Conservation (phyloP, 257 asterid genomes). For the Solanum tarijense region DNA sequence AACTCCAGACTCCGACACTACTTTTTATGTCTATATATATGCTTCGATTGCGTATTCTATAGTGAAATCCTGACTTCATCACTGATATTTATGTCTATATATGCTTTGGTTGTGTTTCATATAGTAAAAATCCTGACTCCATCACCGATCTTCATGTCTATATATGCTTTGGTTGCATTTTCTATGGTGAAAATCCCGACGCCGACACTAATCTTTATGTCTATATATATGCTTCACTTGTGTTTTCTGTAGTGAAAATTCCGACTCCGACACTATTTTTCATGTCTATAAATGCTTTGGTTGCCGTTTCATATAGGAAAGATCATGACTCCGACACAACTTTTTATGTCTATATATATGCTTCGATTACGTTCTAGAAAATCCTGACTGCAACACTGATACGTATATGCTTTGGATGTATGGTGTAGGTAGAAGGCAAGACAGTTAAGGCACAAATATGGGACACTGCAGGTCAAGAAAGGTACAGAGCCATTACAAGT, state of each 20-base stretch:
- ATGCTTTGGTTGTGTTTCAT: not conserved
- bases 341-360: not conserved
- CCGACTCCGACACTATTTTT: not conserved
- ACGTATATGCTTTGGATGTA: not conserved
- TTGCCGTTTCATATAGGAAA: not conserved
- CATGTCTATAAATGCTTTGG: not conserved
- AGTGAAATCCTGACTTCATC: not conserved
- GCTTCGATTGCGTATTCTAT: not conserved
- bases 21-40: not conserved
- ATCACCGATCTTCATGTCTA: not conserved
- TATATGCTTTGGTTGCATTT: not conserved
- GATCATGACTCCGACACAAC: not conserved
- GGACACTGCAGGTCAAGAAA: conserved; percentile 56
- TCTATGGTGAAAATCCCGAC: not conserved
- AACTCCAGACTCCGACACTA: not conserved
- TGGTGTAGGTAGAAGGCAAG: conserved; percentile 36
- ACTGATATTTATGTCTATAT: not conserved
- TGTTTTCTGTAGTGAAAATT: not conserved
- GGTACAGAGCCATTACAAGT: conserved; percentile 42
- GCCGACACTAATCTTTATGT: not conserved
- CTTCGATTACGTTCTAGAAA: not conserved
- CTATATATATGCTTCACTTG: too few relatives aligned
- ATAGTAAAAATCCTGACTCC: not conserved
- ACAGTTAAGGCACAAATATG: conserved; percentile 45
- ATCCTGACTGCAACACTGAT: not conserved